Conservation (phyloP, 306 rosid genomes). For the Fragaria vesca region DNA sequence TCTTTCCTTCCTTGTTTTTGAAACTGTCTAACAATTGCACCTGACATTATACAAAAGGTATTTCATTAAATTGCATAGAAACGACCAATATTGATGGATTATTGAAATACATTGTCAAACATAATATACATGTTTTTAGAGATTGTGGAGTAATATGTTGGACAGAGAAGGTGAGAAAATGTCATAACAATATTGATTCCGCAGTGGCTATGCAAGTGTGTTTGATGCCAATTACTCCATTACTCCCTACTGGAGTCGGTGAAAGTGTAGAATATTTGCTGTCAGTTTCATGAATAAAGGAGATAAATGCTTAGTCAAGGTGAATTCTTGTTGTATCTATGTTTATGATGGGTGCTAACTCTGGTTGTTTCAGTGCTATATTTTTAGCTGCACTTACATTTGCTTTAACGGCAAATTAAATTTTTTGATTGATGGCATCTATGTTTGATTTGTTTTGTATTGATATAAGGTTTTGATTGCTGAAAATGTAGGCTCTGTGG, state of each 20-base stretch:
- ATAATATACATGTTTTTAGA: no score
- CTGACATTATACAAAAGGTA: conserved; percentile 28
- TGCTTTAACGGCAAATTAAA: no score
- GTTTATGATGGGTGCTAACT: neutral
- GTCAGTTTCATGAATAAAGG: neutral
- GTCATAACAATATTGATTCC: no score
- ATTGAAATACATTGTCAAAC: neutral
- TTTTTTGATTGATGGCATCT: no score
- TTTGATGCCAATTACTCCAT: no score
- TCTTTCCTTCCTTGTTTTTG: conserved; percentile 94
- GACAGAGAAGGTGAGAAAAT: neutral
- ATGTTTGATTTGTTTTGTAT: neutral
- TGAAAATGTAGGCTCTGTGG: neutral
- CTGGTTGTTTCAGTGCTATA: neutral
- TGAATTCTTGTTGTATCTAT: neutral
- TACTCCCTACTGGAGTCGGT: neutral
- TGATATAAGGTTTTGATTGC: neutral
- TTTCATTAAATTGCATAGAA: neutral
- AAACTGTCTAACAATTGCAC: conserved; percentile 88
- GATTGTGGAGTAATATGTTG: neutral
- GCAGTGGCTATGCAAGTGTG: neutral
- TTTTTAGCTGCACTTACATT: no score
- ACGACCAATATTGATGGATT: no score
- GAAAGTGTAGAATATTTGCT: neutral
- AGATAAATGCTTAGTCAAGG: neutral